Base-by-base conservation (phyloP, 805 yeast genomes). In the Kluyveromyces wickerhamii region DNA sequence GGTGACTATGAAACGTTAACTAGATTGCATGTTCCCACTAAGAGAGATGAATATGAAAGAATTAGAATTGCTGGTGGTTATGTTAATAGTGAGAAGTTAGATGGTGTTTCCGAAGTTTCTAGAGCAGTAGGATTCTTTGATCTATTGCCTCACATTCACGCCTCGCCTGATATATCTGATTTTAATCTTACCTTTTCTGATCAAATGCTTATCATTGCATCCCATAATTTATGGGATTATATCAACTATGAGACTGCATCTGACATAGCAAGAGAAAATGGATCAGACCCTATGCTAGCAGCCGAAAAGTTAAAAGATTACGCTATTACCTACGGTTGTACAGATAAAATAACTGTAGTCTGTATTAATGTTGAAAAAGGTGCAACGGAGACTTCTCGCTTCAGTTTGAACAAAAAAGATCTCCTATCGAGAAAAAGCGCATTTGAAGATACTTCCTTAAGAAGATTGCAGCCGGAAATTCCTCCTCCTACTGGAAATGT, bases 401-500 rank as follows among this genome's bases (percentile, higher is more conserved):
- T 55, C 24, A 44, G 44, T 5, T 29, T 57, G 23, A 69, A 51
- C 45, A 70, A 45, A 55, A 68, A 32, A 45, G 62, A 49, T 54
- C 61, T 44, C 44, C 62, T 45, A 39, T 59, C 74, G 27, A 65
- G 74, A 49, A 66, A 75, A 42, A 79, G 70, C 31, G 73, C 57
- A 51, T 75, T 43, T 66, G 86, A 79, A 33, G 96, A 88, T 57
- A 74, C 94, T 0, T 72, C 79, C 2, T 65, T 88, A 45, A 76
- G 95, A 48, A 74, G 94, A 50, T 65, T 87, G 36, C 94, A 85
- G 40, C 83, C 80, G 26, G 98, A 92, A 52, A 88, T 92, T 39
- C 78, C 81, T 7, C 96, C 98, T 2, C 99, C 99, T 2, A 78
- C 79, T 5, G 97, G 97, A 2, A 87, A 86, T 33, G 65, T 92